phyloP scores from a whole-genome alignment of 2,329 filamentous ascomycete species.

The Alternaria brassicae region DNA sequence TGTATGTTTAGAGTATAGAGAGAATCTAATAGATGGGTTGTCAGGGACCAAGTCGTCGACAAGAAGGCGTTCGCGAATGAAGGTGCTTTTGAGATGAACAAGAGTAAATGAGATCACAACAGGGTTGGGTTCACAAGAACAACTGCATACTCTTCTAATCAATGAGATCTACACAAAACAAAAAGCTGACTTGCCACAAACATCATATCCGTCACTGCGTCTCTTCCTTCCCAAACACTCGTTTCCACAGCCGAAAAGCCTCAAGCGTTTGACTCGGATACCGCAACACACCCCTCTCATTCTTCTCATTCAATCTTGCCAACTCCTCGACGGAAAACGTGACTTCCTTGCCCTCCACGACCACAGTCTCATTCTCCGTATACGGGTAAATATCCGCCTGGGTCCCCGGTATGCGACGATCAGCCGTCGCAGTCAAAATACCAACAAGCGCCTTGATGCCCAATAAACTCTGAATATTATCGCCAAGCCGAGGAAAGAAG shows the following conservation, averaged over 20 bases:
- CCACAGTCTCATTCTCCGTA: slow-evolving; percentile 20
- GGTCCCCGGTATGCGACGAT: slow-evolving; percentile 42
- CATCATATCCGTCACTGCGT: background rate
- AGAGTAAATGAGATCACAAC: slow-evolving; percentile 2
- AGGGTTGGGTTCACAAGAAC: background rate
- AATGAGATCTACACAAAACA: background rate
- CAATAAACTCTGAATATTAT: slow-evolving; percentile 36
- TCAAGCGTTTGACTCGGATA: slow-evolving; percentile 45
- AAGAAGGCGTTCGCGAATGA: slow-evolving; percentile 36
- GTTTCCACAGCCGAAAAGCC: slow-evolving; percentile 36
- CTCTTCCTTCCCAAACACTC: slow-evolving; percentile 31
- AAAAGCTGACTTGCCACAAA: background rate
- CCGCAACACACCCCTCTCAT: slow-evolving; percentile 27
- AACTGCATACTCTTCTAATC: background rate
- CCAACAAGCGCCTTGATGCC: slow-evolving; percentile 39
- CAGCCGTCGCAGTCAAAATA: slow-evolving; percentile 40
- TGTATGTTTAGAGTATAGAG: background rate
- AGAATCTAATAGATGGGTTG: slow-evolving; percentile 6
- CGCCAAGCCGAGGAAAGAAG: slow-evolving; percentile 34
- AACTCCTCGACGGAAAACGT: slow-evolving; percentile 20
- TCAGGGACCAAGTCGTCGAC: slow-evolving; percentile 28
- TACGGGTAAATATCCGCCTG: slow-evolving; percentile 38
- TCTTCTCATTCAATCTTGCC: slow-evolving; percentile 28
- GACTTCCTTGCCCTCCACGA: slow-evolving; percentile 10
- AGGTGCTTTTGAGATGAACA: slow-evolving; percentile 30